Conservation (phyloP, 768 basidiomycete species). For the Tylopilus balloui region DNA sequence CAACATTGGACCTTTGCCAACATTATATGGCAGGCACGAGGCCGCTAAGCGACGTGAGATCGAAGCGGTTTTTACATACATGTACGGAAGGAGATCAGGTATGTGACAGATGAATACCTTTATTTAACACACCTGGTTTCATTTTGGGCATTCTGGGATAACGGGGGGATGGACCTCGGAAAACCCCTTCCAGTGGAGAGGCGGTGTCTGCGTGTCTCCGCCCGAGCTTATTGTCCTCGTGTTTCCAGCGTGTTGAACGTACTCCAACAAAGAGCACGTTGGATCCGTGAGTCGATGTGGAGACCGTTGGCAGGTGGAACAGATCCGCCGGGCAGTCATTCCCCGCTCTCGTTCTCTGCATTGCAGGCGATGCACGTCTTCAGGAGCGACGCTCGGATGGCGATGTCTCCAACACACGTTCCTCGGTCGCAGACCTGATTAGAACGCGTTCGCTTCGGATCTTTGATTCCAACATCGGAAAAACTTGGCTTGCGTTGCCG, state of each 20-base stretch:
- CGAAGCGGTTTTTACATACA: slow-evolving; percentile 22
- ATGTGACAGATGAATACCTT: slow-evolving; percentile 16
- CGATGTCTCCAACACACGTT: slow-evolving; percentile 17
- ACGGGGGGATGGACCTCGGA: slow-evolving; percentile 14
- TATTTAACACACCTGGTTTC: slow-evolving; percentile 11
- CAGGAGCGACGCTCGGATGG: slow-evolving; percentile 6
- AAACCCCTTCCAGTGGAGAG: slow-evolving; percentile 9
- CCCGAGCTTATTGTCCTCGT: slow-evolving; percentile 26
- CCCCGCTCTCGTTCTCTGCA: too few species aligned
- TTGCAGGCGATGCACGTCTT: too few species aligned
- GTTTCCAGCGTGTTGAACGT: slow-evolving; percentile 22
- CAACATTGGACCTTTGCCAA: slow-evolving; percentile 20
- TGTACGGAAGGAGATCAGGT: slow-evolving; percentile 6
- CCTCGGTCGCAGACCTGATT: slow-evolving; percentile 6
- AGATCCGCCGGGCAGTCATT: too few species aligned
- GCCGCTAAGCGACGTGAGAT: slow-evolving; percentile 34
- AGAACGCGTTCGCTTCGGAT: slow-evolving; percentile 9
- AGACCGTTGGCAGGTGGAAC: too few species aligned
- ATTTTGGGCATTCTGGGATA: slow-evolving; percentile 29
- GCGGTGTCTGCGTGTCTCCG: slow-evolving; percentile 9
- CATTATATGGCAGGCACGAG: slow-evolving; percentile 36
- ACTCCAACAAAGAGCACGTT: slow-evolving; percentile 13
- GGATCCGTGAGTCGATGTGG: too few species aligned
- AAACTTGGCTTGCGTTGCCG: background rate
- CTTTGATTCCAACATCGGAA: slow-evolving; percentile 1